Evolutionary conservation across 2,329 filamentous ascomycete species (phyloP).

Genomic region (Stagonosporopsis vannaccii): DNA sequence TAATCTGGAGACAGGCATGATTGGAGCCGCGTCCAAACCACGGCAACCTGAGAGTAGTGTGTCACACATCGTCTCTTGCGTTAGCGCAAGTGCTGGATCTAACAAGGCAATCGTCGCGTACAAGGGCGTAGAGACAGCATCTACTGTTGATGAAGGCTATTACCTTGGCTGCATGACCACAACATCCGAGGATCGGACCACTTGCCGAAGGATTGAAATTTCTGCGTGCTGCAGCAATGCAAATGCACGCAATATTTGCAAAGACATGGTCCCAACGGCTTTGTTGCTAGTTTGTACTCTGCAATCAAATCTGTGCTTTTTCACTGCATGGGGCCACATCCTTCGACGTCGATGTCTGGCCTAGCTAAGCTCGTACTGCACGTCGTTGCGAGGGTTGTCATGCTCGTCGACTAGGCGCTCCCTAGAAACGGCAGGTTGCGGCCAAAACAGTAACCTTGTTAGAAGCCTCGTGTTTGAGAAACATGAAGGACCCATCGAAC

Average conservation of each 20-base stretch:
- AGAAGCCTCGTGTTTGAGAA: slow-evolving; percentile 3
- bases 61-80: slow-evolving; percentile 2
- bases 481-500: background rate
- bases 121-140: background rate
- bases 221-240: slow-evolving; percentile 2
- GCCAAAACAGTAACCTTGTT: slow-evolving; percentile 11
- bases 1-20: background rate
- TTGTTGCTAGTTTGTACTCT: background rate
- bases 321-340: background rate
- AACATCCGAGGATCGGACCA: slow-evolving; percentile 8
- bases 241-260: background rate
- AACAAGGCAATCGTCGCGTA: background rate
- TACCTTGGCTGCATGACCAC: slow-evolving; percentile 13
- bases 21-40: background rate
- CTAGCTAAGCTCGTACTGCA: background rate
- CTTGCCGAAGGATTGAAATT: background rate
- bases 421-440: slow-evolving; percentile 7
- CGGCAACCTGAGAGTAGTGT: slow-evolving; percentile 3
- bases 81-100: background rate
- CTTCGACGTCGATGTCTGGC: background rate
- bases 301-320: background rate
- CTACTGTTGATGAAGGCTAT: background rate
- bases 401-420: slow-evolving; percentile 2
- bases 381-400: slow-evolving; percentile 15
- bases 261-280: background rate